phyloP scores from a whole-genome alignment of 345 rosid genomes.

The sweet orange (Citrus sinensis) region DNA sequence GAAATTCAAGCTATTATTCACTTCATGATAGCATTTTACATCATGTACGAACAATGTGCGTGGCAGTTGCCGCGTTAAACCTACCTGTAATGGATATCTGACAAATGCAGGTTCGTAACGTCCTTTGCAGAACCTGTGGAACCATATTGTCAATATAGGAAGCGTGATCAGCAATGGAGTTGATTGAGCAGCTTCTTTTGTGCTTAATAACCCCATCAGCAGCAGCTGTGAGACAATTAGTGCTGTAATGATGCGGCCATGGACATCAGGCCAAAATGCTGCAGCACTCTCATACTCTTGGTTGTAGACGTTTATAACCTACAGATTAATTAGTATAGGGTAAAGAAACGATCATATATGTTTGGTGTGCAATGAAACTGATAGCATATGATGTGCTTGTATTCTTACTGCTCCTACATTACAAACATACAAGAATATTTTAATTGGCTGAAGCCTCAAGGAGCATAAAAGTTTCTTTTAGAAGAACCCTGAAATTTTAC shows the following conservation, averaged over 20 bases:
- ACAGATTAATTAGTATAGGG: conserved; percentile 7
- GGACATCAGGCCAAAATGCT: conserved; percentile 96
- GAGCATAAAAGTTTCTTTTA: not conserved
- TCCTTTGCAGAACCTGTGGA: conserved; percentile 81
- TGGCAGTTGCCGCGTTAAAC: not conserved
- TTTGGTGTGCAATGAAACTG: too few species aligned
- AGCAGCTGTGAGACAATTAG: conserved; percentile 73
- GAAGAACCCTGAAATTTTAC: conserved; percentile 25
- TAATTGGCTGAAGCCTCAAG: not conserved
- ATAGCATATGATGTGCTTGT: not conserved
- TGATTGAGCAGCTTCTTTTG: conserved; percentile 81
- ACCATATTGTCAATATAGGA: conserved; percentile 72
- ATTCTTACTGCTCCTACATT: not conserved
- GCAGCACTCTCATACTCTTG: conserved; percentile 93
- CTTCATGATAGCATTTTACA: not conserved
- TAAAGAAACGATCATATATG: too few species aligned
- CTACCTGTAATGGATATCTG: conserved; percentile 77
- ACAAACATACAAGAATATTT: not conserved
- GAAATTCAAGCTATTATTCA: too few species aligned
- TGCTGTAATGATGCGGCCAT: conserved; percentile 67
- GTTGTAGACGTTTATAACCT: conserved; percentile 90
- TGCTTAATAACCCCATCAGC: conserved; percentile 79
- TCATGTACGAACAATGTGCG: not conserved
- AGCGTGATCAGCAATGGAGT: conserved; percentile 84
- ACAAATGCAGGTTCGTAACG: conserved; percentile 79